Evolutionary conservation across 768 basidiomycete genomes (phyloP).

Genomic region (Mycena vitilis): DNA sequence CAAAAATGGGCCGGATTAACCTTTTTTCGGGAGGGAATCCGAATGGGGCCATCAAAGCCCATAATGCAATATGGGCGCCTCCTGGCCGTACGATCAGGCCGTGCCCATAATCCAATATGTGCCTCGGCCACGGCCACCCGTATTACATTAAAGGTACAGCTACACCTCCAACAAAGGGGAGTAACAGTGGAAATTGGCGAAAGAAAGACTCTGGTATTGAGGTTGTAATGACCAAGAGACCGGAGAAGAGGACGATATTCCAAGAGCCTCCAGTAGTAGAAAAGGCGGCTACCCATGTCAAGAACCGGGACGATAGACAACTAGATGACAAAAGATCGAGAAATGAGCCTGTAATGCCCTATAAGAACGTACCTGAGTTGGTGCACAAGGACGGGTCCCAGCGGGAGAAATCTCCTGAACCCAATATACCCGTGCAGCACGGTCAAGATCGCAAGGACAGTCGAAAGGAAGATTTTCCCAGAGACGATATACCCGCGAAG

Average conservation of each 20-base stretch:
- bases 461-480: background rate
- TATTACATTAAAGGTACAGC: too few species aligned
- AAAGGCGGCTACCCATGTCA: too few species aligned
- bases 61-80: too few species aligned
- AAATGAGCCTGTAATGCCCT: background rate
- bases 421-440: background rate
- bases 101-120: too few species aligned
- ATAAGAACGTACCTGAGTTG: background rate
- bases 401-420: background rate
- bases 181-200: background rate
- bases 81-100: too few species aligned
- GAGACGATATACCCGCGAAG: background rate
- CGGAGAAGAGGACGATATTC: background rate
- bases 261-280: too few species aligned
- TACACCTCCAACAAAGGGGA: background rate
- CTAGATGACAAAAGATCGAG: background rate
- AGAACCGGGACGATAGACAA: too few species aligned
- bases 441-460: background rate
- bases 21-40: too few species aligned
- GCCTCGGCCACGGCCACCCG: too few species aligned
- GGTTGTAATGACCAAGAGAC: background rate
- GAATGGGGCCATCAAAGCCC: too few species aligned
- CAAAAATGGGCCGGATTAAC: too few species aligned
- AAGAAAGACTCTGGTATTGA: background rate
- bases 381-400: background rate